Evolutionary conservation across 176 grass and related monocot genomes (phyloP).

Genomic region (Phoenix roebelenii): DNA sequence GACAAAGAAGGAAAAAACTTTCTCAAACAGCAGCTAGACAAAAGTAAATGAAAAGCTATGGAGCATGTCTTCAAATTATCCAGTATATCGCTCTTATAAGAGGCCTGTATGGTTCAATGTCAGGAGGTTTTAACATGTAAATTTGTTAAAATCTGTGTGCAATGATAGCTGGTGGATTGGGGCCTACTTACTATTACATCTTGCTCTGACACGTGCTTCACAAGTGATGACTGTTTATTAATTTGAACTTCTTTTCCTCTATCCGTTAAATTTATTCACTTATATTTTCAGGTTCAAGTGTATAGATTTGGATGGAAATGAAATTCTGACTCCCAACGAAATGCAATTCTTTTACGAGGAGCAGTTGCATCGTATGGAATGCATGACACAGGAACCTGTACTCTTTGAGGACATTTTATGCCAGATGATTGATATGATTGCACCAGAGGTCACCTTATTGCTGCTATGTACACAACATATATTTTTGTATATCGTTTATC

Average conservation of each 20-base stretch:
- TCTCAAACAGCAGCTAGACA: no score
- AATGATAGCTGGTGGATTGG: no score
- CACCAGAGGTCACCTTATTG: constrained; percentile 55
- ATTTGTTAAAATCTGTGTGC: no score
- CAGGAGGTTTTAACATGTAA: no score
- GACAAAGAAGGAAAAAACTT: no score
- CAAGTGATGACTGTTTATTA: no score
- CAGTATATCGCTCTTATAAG: no score
- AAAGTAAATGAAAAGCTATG: no score
- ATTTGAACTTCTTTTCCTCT: constrained; percentile 1
- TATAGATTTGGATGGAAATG: constrained; percentile 98
- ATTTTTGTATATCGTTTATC: constrained; percentile 8
- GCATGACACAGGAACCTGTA: constrained; percentile 97
- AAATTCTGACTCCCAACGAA: constrained; percentile 74
- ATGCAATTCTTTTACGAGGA: constrained; percentile 99
- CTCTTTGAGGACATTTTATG: constrained; percentile 98
- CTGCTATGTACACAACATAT: constrained; percentile 4
- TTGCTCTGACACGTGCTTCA: no score
- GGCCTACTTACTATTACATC: no score
- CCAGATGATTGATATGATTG: constrained; percentile 99
- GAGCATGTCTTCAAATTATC: no score
- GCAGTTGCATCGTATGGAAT: constrained; percentile 98
- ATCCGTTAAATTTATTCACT: constrained; percentile 14
- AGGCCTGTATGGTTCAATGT: no score
- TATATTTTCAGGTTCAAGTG: constrained; percentile 84